Percentiles rank a stretch among this genome's conserved stretches.
Evolutionary conservation across 441 rosid genomes (phyloP).

Genomic region (Euphorbia schlechtendalii): DNA sequence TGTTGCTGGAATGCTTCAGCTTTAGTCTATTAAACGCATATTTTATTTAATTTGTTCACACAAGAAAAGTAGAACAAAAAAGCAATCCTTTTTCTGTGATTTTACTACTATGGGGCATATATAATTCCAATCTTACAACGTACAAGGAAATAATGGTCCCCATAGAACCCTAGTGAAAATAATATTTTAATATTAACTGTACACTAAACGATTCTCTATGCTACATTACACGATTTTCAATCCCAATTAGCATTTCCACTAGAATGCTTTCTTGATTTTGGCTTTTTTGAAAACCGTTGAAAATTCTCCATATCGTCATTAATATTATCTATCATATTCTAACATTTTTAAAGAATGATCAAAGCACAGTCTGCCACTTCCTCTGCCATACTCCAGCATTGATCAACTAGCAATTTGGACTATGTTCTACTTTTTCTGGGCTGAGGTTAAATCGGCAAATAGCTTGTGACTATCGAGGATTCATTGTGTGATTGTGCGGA

Average conservation of each 20-base stretch:
- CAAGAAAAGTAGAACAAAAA: neutral
- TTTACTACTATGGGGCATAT: neutral
- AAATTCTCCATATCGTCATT: neutral
- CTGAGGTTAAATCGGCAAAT: neutral
- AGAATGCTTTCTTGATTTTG: neutral
- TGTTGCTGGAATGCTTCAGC: no score
- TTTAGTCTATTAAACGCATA: no score
- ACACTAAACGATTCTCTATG: constrained; percentile 20
- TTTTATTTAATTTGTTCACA: no score
- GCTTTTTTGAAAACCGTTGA: neutral
- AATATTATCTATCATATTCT: neutral
- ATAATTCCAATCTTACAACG: constrained; percentile 24
- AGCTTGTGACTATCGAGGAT: neutral
- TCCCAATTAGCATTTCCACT: neutral
- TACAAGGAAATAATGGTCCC: constrained; percentile 13
- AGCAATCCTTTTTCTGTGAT: neutral
- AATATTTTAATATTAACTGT: constrained; percentile 9
- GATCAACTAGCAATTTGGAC: neutral
- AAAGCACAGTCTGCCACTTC: neutral
- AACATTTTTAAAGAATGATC: constrained; percentile 1
- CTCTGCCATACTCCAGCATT: neutral
- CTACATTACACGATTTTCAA: constrained; percentile 11
- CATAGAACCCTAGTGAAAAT: neutral
- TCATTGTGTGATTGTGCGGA: constrained; percentile 64
- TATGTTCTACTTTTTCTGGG: neutral